phyloP scores from a whole-genome alignment of 176 grass and related monocot genomes.

The Oryza nivara region DNA sequence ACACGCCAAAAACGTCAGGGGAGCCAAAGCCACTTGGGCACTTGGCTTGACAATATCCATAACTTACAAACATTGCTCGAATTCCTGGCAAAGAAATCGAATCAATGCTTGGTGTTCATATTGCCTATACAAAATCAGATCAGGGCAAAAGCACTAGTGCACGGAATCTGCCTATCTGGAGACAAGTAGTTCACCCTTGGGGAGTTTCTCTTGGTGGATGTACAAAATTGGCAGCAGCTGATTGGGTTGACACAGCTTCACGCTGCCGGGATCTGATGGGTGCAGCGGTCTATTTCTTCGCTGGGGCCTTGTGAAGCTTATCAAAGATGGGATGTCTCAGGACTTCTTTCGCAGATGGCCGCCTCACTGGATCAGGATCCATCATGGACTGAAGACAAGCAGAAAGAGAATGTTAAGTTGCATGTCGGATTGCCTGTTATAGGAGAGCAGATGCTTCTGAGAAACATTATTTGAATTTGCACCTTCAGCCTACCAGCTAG shows the following conservation, averaged over 20 bases:
- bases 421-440: neutral
- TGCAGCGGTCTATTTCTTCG: slow-evolving; percentile 18
- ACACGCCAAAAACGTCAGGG: neutral
- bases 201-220: slow-evolving; percentile 28
- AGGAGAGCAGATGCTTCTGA: neutral
- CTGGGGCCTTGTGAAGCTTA: slow-evolving; percentile 46
- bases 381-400: slow-evolving; percentile 76
- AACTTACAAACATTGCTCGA: slow-evolving; percentile 17
- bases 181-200: neutral
- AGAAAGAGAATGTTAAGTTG: neutral
- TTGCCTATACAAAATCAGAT: slow-evolving; percentile 43
- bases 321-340: slow-evolving; percentile 63
- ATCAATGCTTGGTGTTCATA: neutral
- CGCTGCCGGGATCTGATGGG: slow-evolving; percentile 12
- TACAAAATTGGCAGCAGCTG: slow-evolving; percentile 47
- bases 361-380: slow-evolving; percentile 84
- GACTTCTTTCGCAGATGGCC: slow-evolving; percentile 85
- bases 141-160: neutral
- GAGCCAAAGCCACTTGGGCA: neutral
- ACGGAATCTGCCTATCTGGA: neutral
- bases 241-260: slow-evolving; percentile 7
- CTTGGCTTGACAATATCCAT: neutral
- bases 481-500: neutral
- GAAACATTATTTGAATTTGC: neutral
- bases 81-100: neutral